Percentiles rank a stretch among this genome's conserved stretches.
phyloP scores from a whole-genome alignment of 306 rosid genomes.

The Quercus engelmannii region DNA sequence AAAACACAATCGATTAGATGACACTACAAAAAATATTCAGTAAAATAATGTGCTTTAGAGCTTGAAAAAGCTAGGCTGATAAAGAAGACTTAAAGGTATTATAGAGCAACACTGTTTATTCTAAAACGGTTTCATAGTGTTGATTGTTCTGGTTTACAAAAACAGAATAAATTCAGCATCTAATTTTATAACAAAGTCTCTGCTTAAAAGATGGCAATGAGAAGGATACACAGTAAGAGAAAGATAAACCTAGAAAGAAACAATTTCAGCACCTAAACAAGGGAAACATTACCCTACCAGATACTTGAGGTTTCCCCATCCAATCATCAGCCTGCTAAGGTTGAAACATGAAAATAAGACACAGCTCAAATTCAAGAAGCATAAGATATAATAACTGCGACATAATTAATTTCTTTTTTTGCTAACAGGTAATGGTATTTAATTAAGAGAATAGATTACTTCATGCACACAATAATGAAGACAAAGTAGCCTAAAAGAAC shows the following conservation, averaged over 20 bases:
- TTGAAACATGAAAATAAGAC: slow-evolving; percentile 24
- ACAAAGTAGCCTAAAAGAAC: too few species aligned
- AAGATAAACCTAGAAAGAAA: slow-evolving; percentile 3
- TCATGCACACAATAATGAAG: too few species aligned
- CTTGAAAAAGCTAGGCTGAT: not conserved
- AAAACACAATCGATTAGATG: not conserved
- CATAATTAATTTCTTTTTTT: not conserved
- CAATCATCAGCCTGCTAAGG: slow-evolving; percentile 55
- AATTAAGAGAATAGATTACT: too few species aligned
- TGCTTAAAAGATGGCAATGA: not conserved
- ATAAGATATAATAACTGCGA: not conserved
- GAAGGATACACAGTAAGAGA: not conserved
- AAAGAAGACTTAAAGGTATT: not conserved
- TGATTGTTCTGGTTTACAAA: not conserved
- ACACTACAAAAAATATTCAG: not conserved
- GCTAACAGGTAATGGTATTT: too few species aligned
- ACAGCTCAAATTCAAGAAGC: slow-evolving; percentile 19
- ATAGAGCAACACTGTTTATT: not conserved
- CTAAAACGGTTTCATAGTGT: not conserved
- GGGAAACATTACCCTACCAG: slow-evolving; percentile 49
- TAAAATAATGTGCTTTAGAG: not conserved
- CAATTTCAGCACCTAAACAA: slow-evolving; percentile 10
- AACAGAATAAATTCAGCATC: not conserved
- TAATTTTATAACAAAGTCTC: not conserved
- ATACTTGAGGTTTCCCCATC: slow-evolving; percentile 23